Percentiles rank a stretch among this genome's conserved stretches.
phyloP scores from a whole-genome alignment of 768 basidiomycete species.

The Panus rudis region DNA sequence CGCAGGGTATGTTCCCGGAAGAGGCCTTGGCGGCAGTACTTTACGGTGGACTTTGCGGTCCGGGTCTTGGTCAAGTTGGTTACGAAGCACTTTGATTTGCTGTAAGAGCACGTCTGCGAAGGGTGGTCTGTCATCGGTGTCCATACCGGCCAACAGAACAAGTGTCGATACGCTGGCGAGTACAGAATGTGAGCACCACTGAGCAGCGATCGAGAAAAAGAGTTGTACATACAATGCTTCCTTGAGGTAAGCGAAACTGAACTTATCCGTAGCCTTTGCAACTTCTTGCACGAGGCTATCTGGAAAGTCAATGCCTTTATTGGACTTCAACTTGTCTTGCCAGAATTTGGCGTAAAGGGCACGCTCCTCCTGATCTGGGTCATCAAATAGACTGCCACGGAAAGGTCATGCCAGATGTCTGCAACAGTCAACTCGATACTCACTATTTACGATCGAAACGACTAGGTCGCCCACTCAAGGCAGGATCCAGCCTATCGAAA shows the following conservation, averaged over 20 bases:
- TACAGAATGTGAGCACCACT: not conserved
- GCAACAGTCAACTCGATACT: conserved; percentile 21
- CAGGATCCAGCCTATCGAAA: conserved; percentile 73
- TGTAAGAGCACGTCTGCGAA: conserved; percentile 47
- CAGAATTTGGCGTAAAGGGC: conserved; percentile 68
- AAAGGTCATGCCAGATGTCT: not conserved
- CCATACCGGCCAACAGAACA: conserved; percentile 53
- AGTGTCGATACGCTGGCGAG: conserved; percentile 59
- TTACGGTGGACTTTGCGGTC: not conserved
- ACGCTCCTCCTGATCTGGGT: conserved; percentile 61
- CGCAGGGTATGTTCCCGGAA: not conserved
- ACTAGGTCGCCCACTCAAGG: conserved; percentile 69
- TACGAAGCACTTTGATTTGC: conserved; percentile 56
- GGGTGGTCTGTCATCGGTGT: conserved; percentile 34
- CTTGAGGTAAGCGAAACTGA: conserved; percentile 86
- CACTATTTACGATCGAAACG: conserved; percentile 86
- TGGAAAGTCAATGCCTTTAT: conserved; percentile 59
- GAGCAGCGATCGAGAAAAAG: not conserved
- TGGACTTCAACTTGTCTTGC: conserved; percentile 66
- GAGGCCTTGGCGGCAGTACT: not conserved
- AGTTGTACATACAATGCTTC: conserved; percentile 70
- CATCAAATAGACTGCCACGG: conserved; percentile 56
- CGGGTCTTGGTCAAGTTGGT: conserved; percentile 54
- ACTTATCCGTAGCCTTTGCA: conserved; percentile 52
- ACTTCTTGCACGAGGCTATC: conserved; percentile 55